Base-by-base conservation (phyloP, 2,329 filamentous ascomycete species). In the Penicillium concentricum region DNA sequence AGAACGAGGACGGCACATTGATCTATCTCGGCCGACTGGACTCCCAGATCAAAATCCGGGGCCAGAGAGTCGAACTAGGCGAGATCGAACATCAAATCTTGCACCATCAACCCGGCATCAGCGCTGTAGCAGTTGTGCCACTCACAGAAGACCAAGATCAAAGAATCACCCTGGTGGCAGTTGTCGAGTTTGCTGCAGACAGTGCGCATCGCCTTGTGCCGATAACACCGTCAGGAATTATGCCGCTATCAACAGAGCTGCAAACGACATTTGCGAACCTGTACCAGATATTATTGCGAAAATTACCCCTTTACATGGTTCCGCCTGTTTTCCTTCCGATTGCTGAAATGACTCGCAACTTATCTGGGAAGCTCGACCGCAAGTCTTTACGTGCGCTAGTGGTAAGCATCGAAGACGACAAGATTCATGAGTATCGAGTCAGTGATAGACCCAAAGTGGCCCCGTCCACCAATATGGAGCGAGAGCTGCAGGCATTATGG, bases 11-110 rank as follows among this genome's bases (percentile, higher is more conserved):
- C 54, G 73, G 72, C 7, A 69, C 68, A 7, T 12, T 57, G 15
- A 24, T 20, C 13, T 69, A 55, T 26, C 34, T 84, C 9, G 83
- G 83, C 3, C 78, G 85, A 38, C 84, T 82, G 60, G 85, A 87
- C 38, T 44, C 34, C 4, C 49, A 49, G 22, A 44, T 57, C 26
- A 57, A 57, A 22, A 41, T 57, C 7, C 60, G 77, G 3, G 87
- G 87, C 28, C 84, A 82, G 61, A 75, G 84, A 46, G 80, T 86
- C 44, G 87, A 84, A 71, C 76, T 84, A 50, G 76, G 69, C 32
- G 78, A 75, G 65, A 76, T 76, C 50, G 79, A 71, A 65, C 67
- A 67, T 61, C 74, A 74, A 13, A 22, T 46, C 8, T 18, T 39
- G 37, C 30, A 34, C 30, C 30, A 34, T 34, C 30, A 15, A 15